Evolutionary conservation across 2,329 filamentous ascomycete genomes (phyloP).

Genomic region (Hymenoscyphus infarciens): DNA sequence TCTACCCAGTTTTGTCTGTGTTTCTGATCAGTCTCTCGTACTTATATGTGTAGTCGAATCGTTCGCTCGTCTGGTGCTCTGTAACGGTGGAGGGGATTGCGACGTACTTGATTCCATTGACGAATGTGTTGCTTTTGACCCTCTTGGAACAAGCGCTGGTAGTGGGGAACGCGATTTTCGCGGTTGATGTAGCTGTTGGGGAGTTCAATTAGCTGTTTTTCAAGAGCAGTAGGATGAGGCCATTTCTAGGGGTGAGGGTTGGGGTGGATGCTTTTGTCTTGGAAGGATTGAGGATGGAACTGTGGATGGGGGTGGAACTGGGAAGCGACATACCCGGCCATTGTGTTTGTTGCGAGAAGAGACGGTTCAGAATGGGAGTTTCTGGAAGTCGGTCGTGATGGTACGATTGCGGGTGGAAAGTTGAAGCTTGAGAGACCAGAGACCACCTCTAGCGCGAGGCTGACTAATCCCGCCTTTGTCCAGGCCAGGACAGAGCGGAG

Average conservation of each 20-base stretch:
- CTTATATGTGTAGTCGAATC: neutral
- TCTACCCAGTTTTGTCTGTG: conserved; percentile 61
- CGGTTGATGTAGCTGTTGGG: conserved; percentile 57
- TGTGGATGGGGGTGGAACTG: neutral
- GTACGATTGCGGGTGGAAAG: conserved; percentile 19
- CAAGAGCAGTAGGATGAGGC: conserved; percentile 5
- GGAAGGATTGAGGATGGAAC: neutral
- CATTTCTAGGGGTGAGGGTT: conserved; percentile 5
- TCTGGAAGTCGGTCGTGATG: conserved; percentile 13
- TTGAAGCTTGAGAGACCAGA: conserved; percentile 23
- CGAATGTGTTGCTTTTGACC: conserved; percentile 66
- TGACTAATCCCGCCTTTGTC: conserved; percentile 21
- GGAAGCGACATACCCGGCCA: conserved; percentile 32
- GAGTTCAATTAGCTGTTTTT: conserved; percentile 21
- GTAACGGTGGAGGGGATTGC: neutral
- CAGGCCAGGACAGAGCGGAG: neutral
- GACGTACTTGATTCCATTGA: conserved; percentile 74
- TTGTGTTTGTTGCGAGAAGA: conserved; percentile 27
- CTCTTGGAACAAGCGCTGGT: conserved; percentile 72
- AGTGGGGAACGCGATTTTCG: conserved; percentile 70
- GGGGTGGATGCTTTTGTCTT: too few relatives aligned
- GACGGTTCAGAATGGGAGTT: conserved; percentile 12
- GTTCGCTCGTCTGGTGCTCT: too few relatives aligned
- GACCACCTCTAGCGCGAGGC: conserved; percentile 11
- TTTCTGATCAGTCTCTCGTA: neutral